Percentiles rank a stretch among this genome's conserved stretches.
These are phyloP conservation scores for Aureobasidium uvarum DNA, from an alignment of 2,329 filamentous ascomycete genomes.

Conservation along the genomic window DNA sequence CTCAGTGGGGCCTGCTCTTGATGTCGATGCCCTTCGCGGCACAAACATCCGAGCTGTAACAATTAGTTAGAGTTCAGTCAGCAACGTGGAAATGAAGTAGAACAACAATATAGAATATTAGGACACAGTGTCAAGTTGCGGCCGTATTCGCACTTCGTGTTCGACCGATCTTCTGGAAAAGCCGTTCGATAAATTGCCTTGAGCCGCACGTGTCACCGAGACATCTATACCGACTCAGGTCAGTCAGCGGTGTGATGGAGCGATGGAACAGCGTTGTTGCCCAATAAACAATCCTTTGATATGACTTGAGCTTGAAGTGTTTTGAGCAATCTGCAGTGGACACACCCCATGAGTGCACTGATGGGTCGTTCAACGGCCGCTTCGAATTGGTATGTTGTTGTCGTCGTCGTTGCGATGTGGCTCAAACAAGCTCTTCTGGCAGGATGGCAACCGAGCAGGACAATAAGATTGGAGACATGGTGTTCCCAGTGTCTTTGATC, in stretches of 20 bases:
- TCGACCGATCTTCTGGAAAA: slow-evolving; percentile 25
- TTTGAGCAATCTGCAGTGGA: not conserved
- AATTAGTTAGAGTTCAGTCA: slow-evolving; percentile 8
- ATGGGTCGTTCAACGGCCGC: slow-evolving; percentile 17
- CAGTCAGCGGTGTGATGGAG: not conserved
- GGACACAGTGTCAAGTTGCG: not conserved
- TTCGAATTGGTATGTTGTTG: slow-evolving; percentile 1
- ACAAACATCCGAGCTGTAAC: slow-evolving; percentile 1
- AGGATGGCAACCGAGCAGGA: not conserved
- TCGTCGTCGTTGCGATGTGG: not conserved
- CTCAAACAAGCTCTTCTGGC: slow-evolving; percentile 21
- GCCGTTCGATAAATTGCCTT: slow-evolving; percentile 24
- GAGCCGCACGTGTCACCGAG: slow-evolving; percentile 22
- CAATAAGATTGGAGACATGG: slow-evolving; percentile 17
- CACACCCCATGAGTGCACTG: slow-evolving; percentile 6
- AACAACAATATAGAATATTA: slow-evolving; percentile 20
- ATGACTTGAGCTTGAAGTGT: not conserved
- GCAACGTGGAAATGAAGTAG: slow-evolving; percentile 23
- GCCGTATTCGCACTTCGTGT: slow-evolving; percentile 20
- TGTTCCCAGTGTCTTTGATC: not conserved
- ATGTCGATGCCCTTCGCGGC: slow-evolving; percentile 4
- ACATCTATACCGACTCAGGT: slow-evolving; percentile 8
- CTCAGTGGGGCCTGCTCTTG: slow-evolving; percentile 6
- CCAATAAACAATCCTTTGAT: slow-evolving; percentile 1
- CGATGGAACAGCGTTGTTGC: slow-evolving; percentile 13